Evolutionary conservation across 176 grass and related monocot species (phyloP).

Genomic region (maize (Zea mays)): Zm-B73-REFERENCE-NAM-5.0 NC_050105.1:87356001-87356500

Average conservation of each 20-base stretch:
- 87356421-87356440: constrained; percentile 89
- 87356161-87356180: constrained; percentile 78
- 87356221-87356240: constrained; percentile 33
- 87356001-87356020: too few species aligned
- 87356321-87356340: constrained; percentile 38
- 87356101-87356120: neutral
- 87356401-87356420: constrained; percentile 76
- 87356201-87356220: constrained; percentile 52
- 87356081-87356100: too few species aligned
- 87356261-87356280: neutral
- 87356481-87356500: constrained; percentile 18
- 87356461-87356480: constrained; percentile 42
- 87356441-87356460: constrained; percentile 83
- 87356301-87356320: constrained; percentile 24
- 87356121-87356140: constrained; percentile 7
- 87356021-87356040: neutral
- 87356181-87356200: constrained; percentile 45
- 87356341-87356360: constrained; percentile 35
- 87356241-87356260: constrained; percentile 63
- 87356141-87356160: constrained; percentile 8
- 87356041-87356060: neutral
- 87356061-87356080: too few species aligned
- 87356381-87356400: constrained; percentile 60
- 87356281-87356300: neutral
- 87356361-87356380: constrained; percentile 44